A percentile compares a stretch with the other conserved stretches of the same genome.
Evolutionary conservation across 805 yeast genomes (phyloP).

Genomic region (Wickerhamiella lipophila): DNA sequence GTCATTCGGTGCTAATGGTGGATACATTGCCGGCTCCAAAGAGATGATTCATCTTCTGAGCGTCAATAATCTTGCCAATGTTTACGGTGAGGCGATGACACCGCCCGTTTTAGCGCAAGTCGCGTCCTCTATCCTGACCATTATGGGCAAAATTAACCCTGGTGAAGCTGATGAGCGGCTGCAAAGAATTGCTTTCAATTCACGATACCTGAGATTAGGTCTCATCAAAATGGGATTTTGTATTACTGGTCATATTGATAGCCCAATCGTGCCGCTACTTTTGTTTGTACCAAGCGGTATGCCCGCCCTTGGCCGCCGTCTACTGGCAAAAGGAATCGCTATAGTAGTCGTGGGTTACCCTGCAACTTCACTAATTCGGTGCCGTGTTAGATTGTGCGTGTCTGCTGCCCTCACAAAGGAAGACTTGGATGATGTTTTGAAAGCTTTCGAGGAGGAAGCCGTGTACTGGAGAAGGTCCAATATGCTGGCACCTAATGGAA

Average conservation of each 20-base stretch:
- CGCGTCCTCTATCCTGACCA: conserved; percentile 61
- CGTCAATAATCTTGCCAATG: conserved; percentile 55
- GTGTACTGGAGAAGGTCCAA: conserved; percentile 20
- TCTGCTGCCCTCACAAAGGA: conserved; percentile 86
- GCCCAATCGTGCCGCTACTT: conserved; percentile 87
- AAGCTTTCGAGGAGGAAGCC: conserved; percentile 52
- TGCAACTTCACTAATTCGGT: conserved; percentile 82
- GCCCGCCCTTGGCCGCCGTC: conserved; percentile 80
- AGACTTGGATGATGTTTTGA: conserved; percentile 52
- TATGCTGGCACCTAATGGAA: conserved; percentile 19
- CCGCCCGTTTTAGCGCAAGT: conserved; percentile 88
- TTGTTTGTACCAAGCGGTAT: conserved; percentile 84
- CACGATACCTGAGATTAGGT: conserved; percentile 84
- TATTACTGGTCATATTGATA: conserved; percentile 88
- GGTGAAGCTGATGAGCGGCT: conserved; percentile 89
- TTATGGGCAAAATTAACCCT: conserved; percentile 71
- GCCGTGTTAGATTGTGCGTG: conserved; percentile 87
- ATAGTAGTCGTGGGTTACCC: conserved; percentile 97
- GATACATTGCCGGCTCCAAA: conserved; percentile 75
- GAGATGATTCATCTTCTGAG: conserved; percentile 61
- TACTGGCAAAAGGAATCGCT: conserved; percentile 71
- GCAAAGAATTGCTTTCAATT: conserved; percentile 88
- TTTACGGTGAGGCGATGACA: conserved; percentile 75
- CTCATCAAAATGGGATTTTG: conserved; percentile 86
- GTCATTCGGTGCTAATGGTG: conserved; percentile 98